Base-by-base conservation (phyloP, 148 eudicot genomes). In the Pouteria glomerata region DNA sequence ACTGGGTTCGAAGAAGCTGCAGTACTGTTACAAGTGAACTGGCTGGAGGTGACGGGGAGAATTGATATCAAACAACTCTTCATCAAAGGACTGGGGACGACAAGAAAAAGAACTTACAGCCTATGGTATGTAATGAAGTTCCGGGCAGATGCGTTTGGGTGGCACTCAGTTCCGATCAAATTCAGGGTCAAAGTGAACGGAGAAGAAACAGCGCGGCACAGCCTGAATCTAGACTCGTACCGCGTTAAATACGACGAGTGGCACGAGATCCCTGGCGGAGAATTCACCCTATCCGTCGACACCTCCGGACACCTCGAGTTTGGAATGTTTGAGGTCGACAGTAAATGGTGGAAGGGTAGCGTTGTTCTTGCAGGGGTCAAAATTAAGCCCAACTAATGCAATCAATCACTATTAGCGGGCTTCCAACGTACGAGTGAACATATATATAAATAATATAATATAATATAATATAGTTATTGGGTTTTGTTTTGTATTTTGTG, bases 291-390 rank as follows among this genome's bases (percentile, higher is more conserved):
- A 14, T 19, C 65, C 6, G 34, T 5, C 65, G 18, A 57, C 1
- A 16, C 21, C 5, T 0, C 1, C 8, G 21, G 12, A 15, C 18
- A 13, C 8, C 44, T 61, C 11, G 65, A 61, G 44, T 61, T 61
- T 61, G 65, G 65, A n/a, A 61, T 61, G 65, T 61, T 61, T 34
- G 63, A 59, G 16, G 39, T 31, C 4, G 63, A 31, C 18, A 59
- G 63, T 31, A 39, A 59, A 19, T 59, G 63, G 63, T 59, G 60
- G 60, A 57, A 57, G 60, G 60, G 60, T 24, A 13, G 60, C 33
- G 2, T 57, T 31, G 31, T 24, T 27, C 31, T 57, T 57, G 60
- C 33, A 4, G 60, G 60, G 10, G 33, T 59, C 31, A 11, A 15
- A 1, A 59, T 59, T 16, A 59, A 59, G 63, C 2, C 57, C 29